These are phyloP conservation scores for grape (Vitis vinifera) DNA, from an alignment of 164 flowering plant species.

Conservation along the genomic window DNA sequence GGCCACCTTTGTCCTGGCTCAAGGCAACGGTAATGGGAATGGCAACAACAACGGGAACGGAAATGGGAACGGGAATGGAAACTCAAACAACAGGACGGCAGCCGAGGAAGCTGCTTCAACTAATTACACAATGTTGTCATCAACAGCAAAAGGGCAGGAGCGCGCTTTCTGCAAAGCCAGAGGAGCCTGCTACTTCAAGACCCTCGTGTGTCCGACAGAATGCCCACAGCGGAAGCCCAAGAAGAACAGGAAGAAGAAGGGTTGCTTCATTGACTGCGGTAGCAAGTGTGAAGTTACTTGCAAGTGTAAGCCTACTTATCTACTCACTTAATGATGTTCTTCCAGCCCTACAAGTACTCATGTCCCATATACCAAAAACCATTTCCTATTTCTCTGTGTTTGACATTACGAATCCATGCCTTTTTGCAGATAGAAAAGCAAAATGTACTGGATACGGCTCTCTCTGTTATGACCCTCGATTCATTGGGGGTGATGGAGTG, in stretches of 20 bases:
- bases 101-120: constrained; percentile 26
- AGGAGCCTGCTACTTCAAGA: constrained; percentile 35
- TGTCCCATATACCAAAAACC: no score
- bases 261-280: constrained; percentile 59
- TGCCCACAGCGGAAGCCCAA: constrained; percentile 58
- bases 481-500: constrained; percentile 57
- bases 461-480: constrained; percentile 49
- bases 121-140: constrained; percentile 25
- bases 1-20: constrained; percentile 7
- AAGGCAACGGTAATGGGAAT: not conserved
- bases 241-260: constrained; percentile 48
- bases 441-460: constrained; percentile 51
- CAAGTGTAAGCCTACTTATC: constrained; percentile 40
- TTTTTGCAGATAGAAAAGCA: constrained; percentile 34
- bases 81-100: not conserved
- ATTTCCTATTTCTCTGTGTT: not conserved
- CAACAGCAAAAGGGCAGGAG: constrained; percentile 34
- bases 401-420: not conserved
- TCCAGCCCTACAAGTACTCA: no score
- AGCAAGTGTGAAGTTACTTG: constrained; percentile 66
- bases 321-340: no score
- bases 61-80: not conserved
- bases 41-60: constrained; percentile 2
- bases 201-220: constrained; percentile 44
- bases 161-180: constrained; percentile 29